Percentiles rank a stretch among this genome's conserved stretches.
Evolutionary conservation across 768 basidiomycete species (phyloP).

Genomic region (Rickenella mellea): DNA sequence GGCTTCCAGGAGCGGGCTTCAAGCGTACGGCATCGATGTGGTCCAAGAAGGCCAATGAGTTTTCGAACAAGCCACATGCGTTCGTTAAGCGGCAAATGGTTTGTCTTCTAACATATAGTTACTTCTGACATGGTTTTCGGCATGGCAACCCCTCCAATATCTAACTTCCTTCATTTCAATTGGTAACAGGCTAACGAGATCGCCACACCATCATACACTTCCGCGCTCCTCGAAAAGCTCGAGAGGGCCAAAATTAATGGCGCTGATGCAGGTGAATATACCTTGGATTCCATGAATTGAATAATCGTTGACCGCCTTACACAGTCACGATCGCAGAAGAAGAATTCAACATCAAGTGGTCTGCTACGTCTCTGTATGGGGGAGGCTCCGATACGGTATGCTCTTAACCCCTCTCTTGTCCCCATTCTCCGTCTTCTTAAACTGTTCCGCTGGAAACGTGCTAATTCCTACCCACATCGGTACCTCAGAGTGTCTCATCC

Average conservation of each 20-base stretch:
- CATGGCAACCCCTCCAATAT: conserved; percentile 7
- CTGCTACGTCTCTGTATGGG: conserved; percentile 2
- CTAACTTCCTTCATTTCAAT: conserved; percentile 8
- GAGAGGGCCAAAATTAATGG: not conserved
- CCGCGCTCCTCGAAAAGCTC: no score
- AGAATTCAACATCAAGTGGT: not conserved
- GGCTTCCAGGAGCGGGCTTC: conserved; percentile 63
- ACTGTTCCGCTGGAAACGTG: no score
- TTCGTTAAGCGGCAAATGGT: conserved; percentile 52
- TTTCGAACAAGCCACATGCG: conserved; percentile 55
- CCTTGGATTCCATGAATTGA: no score
- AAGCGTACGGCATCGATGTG: conserved; percentile 49
- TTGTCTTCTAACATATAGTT: conserved; percentile 14
- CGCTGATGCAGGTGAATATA: no score
- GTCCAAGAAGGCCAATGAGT: conserved; percentile 57
- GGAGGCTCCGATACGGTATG: conserved; percentile 12
- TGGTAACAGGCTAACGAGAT: conserved; percentile 20
- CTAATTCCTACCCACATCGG: no score
- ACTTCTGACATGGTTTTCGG: not conserved
- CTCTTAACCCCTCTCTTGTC: not conserved
- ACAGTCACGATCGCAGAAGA: not conserved
- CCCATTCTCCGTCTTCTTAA: not conserved
- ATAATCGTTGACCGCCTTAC: no score
- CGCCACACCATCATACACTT: conserved; percentile 20
- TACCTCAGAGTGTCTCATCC: not conserved